Percentiles rank a stretch among this genome's conserved stretches.
Evolutionary conservation across 2,329 filamentous ascomycete species (phyloP).

Genomic region (Epichloe typhina): DNA sequence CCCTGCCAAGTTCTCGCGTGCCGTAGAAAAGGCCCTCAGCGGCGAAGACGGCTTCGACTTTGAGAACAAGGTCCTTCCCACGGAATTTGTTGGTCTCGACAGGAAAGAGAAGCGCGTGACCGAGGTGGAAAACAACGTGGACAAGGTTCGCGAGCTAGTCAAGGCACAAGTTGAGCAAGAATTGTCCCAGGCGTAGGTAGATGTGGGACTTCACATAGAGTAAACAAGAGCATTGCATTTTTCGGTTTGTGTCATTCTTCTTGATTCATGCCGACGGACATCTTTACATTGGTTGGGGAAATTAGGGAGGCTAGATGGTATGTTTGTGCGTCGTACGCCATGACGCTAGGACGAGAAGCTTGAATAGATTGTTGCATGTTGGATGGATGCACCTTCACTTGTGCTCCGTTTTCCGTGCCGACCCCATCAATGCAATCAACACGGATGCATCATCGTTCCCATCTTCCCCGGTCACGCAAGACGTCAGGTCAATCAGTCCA

Average conservation of each 20-base stretch:
- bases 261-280: not conserved
- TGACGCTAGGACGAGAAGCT: too few relatives aligned
- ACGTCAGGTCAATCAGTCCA: too few relatives aligned
- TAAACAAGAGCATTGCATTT: not conserved
- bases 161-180: slow-evolving; percentile 59
- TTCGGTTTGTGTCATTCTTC: not conserved
- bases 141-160: slow-evolving; percentile 63
- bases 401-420: too few relatives aligned
- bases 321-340: too few relatives aligned
- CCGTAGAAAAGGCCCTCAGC: slow-evolving; percentile 67
- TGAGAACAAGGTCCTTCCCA: slow-evolving; percentile 57
- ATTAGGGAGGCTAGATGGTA: too few relatives aligned
- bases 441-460: too few relatives aligned
- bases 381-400: too few relatives aligned
- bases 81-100: slow-evolving; percentile 70
- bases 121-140: slow-evolving; percentile 56
- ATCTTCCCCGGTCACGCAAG: too few relatives aligned
- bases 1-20: slow-evolving; percentile 83
- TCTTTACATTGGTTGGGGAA: too few relatives aligned
- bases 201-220: not conserved
- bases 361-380: too few relatives aligned
- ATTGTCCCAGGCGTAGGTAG: slow-evolving; percentile 24
- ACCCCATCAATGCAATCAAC: too few relatives aligned
- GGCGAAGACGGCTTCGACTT: slow-evolving; percentile 64
- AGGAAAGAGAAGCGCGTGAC: slow-evolving; percentile 62